A percentile compares a stretch with the other conserved stretches of the same genome.
Conservation (phyloP, 371 early-diverging fungal species). For the Entomophthora muscae region DNA sequence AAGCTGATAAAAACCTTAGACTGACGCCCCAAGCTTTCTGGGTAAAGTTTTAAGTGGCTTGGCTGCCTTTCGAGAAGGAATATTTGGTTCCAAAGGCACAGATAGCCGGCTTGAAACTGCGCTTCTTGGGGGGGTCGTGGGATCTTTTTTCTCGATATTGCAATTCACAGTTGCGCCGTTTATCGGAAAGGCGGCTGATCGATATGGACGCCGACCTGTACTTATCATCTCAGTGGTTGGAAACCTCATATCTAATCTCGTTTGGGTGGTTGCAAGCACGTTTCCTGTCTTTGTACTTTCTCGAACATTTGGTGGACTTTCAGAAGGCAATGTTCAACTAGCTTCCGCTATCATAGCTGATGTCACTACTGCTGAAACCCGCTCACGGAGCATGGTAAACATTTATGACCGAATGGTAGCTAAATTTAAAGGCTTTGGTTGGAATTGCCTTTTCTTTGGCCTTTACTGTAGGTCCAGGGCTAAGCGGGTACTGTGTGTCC, state of each 20-base stretch:
- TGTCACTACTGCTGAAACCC: conserved; percentile 52
- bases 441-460: conserved; percentile 93
- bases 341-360: conserved; percentile 91
- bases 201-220: conserved; percentile 64
- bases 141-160: conserved; percentile 83
- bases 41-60: conserved; percentile 17
- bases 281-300: conserved; percentile 71
- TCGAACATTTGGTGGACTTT: conserved; percentile 81
- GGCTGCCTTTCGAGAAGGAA: conserved; percentile 14
- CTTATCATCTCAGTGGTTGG: conserved; percentile 82
- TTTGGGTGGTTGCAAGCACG: conserved; percentile 74
- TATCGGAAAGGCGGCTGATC: conserved; percentile 70
- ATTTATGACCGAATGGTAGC: neutral
- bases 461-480: conserved; percentile 87
- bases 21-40: conserved; percentile 13
- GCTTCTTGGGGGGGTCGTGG: conserved; percentile 82
- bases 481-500: conserved; percentile 81
- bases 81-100: neutral
- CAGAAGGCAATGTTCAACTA: conserved; percentile 93
- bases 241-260: conserved; percentile 59
- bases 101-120: conserved; percentile 51
- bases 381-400: conserved; percentile 56
- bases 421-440: conserved; percentile 56
- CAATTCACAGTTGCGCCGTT: conserved; percentile 77
- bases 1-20: no score